Evolutionary conservation across 805 yeast genomes (phyloP).

Genomic region (Saturnispora galanensis): DNA sequence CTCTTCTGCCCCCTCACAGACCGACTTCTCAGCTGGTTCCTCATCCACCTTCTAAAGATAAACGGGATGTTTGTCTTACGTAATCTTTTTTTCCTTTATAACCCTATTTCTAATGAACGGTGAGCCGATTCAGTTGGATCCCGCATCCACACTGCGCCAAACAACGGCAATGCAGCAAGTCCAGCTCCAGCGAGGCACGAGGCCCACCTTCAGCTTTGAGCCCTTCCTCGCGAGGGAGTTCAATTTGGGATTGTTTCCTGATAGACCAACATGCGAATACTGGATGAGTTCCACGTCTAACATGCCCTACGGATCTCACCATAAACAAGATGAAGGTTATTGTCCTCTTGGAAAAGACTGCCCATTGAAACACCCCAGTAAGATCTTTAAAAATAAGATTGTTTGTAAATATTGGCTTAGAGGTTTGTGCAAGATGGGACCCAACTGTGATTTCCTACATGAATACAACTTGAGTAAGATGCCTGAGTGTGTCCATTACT

Average conservation of each 20-base stretch:
- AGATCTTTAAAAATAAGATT: constrained; percentile 57
- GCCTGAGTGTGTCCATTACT: constrained; percentile 91
- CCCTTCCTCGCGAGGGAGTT: constrained; percentile 72
- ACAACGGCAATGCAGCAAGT: constrained; percentile 14
- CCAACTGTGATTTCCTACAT: constrained; percentile 91
- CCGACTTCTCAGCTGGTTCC: not conserved
- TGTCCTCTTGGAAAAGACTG: constrained; percentile 86
- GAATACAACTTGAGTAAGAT: constrained; percentile 88
- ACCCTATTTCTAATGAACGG: not conserved
- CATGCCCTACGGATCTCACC: constrained; percentile 4
- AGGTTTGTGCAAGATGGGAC: constrained; percentile 94
- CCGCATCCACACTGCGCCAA: constrained; percentile 11
- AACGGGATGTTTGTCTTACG: not conserved
- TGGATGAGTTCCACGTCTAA: constrained; percentile 45
- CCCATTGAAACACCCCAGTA: constrained; percentile 70
- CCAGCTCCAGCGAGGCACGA: constrained; percentile 6
- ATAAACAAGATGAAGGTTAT: constrained; percentile 19
- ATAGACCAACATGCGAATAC: constrained; percentile 76
- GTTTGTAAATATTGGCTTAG: constrained; percentile 98
- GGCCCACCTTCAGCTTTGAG: constrained; percentile 50
- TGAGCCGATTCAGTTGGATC: constrained; percentile 5
- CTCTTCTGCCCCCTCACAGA: not conserved
- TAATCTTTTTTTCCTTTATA: not conserved
- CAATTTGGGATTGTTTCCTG: constrained; percentile 78
- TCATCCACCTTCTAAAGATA: not conserved